Evolutionary conservation across 106 monocot genomes (phyloP).

Genomic region (Iris macrosiphon): DNA sequence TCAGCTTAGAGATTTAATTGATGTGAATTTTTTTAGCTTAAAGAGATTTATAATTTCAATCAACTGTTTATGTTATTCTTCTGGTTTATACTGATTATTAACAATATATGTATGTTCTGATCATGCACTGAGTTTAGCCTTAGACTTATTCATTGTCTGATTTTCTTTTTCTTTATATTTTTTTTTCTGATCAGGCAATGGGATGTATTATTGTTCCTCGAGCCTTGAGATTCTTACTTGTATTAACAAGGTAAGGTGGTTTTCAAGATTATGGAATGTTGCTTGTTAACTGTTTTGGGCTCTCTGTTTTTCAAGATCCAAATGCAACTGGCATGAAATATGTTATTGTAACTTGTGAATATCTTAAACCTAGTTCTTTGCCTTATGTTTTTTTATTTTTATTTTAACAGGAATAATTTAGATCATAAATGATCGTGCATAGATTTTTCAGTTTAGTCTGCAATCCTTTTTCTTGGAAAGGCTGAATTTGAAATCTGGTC

Average conservation of each 20-base stretch:
- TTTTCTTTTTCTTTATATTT: slow-evolving; percentile 1
- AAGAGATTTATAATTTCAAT: no score
- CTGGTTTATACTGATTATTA: no score
- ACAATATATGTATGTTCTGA: no score
- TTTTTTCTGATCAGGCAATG: slow-evolving; percentile 48
- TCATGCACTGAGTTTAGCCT: no score
- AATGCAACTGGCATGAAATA: not conserved
- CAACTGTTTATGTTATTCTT: no score
- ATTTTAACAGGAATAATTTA: not conserved
- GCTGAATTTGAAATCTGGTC: no score
- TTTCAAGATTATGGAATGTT: not conserved
- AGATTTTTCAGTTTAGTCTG: no score
- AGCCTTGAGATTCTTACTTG: slow-evolving; percentile 93
- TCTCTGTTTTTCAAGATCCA: not conserved
- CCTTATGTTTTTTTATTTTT: not conserved
- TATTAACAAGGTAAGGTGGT: slow-evolving; percentile 44
- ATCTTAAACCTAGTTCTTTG: not conserved
- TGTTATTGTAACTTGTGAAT: not conserved
- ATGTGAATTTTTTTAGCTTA: no score
- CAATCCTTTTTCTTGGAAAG: no score
- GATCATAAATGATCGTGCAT: not conserved
- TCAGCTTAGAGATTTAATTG: no score
- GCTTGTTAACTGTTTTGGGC: not conserved
- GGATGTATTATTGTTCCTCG: slow-evolving; percentile 93
- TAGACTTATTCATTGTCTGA: not conserved